A percentile compares a stretch with the other conserved stretches of the same genome.
These are phyloP conservation scores for Licmophora abbreviata DNA, from an alignment of 108 stramenopile genomes.

Conservation along the genomic window DNA sequence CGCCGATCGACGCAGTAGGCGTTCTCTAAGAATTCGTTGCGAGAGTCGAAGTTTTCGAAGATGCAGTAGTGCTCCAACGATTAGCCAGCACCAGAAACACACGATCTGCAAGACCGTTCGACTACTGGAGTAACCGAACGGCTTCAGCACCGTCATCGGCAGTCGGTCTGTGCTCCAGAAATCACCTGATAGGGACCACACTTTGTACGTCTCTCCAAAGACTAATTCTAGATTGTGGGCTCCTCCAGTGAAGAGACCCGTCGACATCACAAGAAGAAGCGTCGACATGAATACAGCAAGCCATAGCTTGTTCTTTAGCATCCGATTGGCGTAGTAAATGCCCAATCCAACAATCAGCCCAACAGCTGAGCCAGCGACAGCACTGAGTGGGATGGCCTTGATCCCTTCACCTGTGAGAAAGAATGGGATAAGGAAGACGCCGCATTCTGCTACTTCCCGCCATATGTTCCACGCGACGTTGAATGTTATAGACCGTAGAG, in stretches of 20 bases:
- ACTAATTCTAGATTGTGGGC: constrained; percentile 63
- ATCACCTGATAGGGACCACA: constrained; percentile 39
- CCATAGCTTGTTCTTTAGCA: constrained; percentile 39
- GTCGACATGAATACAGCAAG: constrained; percentile 49
- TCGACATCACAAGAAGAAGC: constrained; percentile 46
- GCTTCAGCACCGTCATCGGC: constrained; percentile 71
- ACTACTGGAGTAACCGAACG: constrained; percentile 67
- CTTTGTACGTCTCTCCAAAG: constrained; percentile 35
- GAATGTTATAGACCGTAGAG: constrained; percentile 63
- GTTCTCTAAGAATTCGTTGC: too few relatives aligned
- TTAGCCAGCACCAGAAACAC: constrained; percentile 56
- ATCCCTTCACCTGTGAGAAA: constrained; percentile 55
- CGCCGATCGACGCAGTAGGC: too few relatives aligned
- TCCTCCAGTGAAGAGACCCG: constrained; percentile 68
- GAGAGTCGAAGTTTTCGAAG: too few relatives aligned
- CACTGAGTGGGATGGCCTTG: constrained; percentile 59
- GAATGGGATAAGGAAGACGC: constrained; percentile 77
- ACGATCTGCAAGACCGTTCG: constrained; percentile 59
- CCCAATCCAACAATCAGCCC: constrained; percentile 35
- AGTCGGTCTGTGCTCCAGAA: constrained; percentile 49
- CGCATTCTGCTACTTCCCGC: constrained; percentile 77
- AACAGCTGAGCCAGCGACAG: constrained; percentile 47
- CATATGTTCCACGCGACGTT: constrained; percentile 86
- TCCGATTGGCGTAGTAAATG: constrained; percentile 57
- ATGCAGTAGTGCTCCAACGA: constrained; percentile 38